These are phyloP conservation scores for Aureobasidium subglaciale DNA, from an alignment of 2,329 filamentous ascomycete species.

Conservation along the genomic window DNA sequence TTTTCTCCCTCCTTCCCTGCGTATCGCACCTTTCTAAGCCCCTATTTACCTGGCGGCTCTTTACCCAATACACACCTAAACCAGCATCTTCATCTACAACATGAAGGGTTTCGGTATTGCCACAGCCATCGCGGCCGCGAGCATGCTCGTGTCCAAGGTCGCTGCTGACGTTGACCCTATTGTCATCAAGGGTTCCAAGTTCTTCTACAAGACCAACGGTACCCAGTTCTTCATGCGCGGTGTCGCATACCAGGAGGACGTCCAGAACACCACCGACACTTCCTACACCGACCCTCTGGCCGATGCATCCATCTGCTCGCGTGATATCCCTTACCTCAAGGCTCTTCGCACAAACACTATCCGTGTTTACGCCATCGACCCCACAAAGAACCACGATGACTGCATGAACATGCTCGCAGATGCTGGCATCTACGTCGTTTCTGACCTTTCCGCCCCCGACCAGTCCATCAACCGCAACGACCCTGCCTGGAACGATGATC, in stretches of 20 bases:
- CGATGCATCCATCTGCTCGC: conserved; percentile 62
- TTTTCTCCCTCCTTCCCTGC: conserved; percentile 4
- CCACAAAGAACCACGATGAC: conserved; percentile 64
- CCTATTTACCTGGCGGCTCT: not conserved
- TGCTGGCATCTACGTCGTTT: conserved; percentile 90
- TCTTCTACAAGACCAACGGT: conserved; percentile 81
- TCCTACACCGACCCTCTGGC: conserved; percentile 78
- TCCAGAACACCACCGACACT: conserved; percentile 40
- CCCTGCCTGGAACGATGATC: conserved; percentile 69
- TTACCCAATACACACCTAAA: not conserved
- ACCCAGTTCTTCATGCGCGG: conserved; percentile 83
- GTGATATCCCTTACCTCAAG: conserved; percentile 75
- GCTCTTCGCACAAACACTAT: conserved; percentile 84
- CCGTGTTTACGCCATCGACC: conserved; percentile 89
- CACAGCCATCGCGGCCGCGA: conserved; percentile 43
- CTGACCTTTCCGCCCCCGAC: conserved; percentile 76
- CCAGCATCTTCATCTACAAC: not conserved
- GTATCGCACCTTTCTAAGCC: conserved; percentile 2
- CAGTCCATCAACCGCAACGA: conserved; percentile 78
- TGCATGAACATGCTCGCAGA: conserved; percentile 81
- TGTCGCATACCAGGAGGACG: conserved; percentile 86
- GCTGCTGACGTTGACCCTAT: conserved; percentile 56
- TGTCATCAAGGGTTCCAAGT: conserved; percentile 72
- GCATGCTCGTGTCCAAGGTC: conserved; percentile 44
- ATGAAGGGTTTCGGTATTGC: conserved; percentile 34